phyloP scores from a whole-genome alignment of 805 yeast species.

The Wickerhamomyces kurtzmanii region DNA sequence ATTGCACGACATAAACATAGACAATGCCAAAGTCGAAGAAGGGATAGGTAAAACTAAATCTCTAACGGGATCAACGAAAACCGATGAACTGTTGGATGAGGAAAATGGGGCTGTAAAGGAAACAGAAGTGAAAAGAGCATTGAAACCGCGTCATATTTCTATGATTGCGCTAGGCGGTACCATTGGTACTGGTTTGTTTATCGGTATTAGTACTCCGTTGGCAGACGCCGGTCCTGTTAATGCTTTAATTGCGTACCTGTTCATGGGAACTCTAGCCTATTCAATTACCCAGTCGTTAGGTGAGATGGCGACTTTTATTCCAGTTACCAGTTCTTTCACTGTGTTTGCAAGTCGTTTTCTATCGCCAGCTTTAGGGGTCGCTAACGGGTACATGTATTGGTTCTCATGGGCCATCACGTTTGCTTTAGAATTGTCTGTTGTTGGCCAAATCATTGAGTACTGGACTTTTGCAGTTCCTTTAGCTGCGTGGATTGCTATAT shows the following conservation, averaged over 20 bases:
- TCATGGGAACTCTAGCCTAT: conserved; percentile 57
- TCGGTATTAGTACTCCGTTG: conserved; percentile 50
- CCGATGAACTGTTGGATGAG: too few relatives aligned
- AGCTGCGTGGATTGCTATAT: conserved; percentile 65
- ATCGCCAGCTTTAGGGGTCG: conserved; percentile 64
- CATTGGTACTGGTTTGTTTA: conserved; percentile 70
- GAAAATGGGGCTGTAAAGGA: conserved; percentile 18
- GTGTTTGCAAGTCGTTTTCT: conserved; percentile 61
- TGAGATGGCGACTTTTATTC: conserved; percentile 75
- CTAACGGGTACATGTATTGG: conserved; percentile 69
- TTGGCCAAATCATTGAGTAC: conserved; percentile 52
- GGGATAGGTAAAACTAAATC: too few relatives aligned
- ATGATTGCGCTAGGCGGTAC: conserved; percentile 79
- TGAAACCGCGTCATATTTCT: conserved; percentile 59
- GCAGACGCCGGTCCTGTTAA: conserved; percentile 59
- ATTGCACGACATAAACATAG: neutral
- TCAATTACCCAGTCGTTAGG: conserved; percentile 65
- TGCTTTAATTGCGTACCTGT: conserved; percentile 51
- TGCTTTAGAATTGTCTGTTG: conserved; percentile 64
- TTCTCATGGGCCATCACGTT: conserved; percentile 71
- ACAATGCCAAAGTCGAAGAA: neutral
- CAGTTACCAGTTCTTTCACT: conserved; percentile 57
- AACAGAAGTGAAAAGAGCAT: conserved; percentile 43
- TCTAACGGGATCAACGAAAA: too few relatives aligned
- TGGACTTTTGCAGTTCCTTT: conserved; percentile 67